Percentiles rank a stretch among this genome's conserved stretches.
Evolutionary conservation across 345 rosid species (phyloP).

Genomic region (Populus simonii): DNA sequence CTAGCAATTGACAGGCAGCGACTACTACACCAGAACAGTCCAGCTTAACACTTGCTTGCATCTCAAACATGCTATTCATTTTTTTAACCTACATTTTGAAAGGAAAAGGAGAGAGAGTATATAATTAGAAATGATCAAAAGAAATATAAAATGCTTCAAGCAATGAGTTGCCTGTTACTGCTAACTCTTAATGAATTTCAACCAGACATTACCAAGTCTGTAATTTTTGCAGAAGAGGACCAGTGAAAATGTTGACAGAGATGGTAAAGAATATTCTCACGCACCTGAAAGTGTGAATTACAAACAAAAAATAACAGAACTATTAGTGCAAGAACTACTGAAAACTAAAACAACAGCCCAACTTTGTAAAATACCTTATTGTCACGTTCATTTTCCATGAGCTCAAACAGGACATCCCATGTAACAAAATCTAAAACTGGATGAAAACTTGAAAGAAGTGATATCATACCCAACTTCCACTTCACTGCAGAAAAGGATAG

Average conservation of each 20-base stretch:
- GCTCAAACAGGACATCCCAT: slow-evolving; percentile 65
- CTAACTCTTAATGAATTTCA: slow-evolving; percentile 11
- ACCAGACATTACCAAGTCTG: slow-evolving; percentile 50
- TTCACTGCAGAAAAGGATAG: slow-evolving; percentile 43
- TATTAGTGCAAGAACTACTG: slow-evolving; percentile 17
- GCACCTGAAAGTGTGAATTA: slow-evolving; percentile 47
- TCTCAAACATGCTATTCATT: slow-evolving; percentile 51
- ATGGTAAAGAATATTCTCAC: slow-evolving; percentile 51
- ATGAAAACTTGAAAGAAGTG: slow-evolving; percentile 68
- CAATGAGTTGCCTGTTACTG: slow-evolving; percentile 11
- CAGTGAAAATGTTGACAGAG: slow-evolving; percentile 56
- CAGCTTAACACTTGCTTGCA: slow-evolving; percentile 49
- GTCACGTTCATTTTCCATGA: slow-evolving; percentile 61
- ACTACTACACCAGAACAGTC: slow-evolving; percentile 59
- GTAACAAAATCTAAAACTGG: slow-evolving; percentile 44
- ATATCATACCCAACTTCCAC: slow-evolving; percentile 82
- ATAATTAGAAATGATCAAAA: not conserved
- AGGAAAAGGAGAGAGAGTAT: slow-evolving; percentile 8
- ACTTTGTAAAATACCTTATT: slow-evolving; percentile 47
- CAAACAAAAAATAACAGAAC: slow-evolving; percentile 9
- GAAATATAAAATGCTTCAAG: not conserved
- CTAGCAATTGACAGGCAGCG: slow-evolving; percentile 49
- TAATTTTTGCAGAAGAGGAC: slow-evolving; percentile 50
- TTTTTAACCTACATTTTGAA: slow-evolving; percentile 47
- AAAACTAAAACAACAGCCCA: not conserved